Evolutionary conservation across 495 filamentous ascomycete species (phyloP).

Genomic region (Bathelium albidoporum): DNA sequence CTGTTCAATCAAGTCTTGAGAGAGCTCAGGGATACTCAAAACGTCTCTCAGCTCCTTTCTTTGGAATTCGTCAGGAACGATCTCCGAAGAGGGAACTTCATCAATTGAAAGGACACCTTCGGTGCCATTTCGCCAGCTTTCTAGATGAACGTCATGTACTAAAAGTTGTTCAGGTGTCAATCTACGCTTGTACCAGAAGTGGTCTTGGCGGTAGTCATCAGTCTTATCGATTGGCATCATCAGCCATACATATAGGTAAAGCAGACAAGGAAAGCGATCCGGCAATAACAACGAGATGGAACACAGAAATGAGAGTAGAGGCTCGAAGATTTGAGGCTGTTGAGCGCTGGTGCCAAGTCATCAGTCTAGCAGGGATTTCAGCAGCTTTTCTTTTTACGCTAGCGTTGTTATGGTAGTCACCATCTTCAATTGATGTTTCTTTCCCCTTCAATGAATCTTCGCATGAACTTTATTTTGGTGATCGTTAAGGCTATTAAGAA

Average conservation of each 20-base stretch:
- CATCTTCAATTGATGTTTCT: too few species aligned
- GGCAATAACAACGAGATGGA: not conserved
- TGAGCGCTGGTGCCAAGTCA: too few species aligned
- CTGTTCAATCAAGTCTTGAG: slow-evolving; percentile 25
- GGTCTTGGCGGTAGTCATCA: slow-evolving; percentile 23
- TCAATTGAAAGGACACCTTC: slow-evolving; percentile 27
- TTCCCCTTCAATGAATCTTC: not conserved
- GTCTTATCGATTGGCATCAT: not conserved
- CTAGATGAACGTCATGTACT: slow-evolving; percentile 29
- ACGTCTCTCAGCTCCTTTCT: slow-evolving; percentile 14
- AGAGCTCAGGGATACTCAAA: slow-evolving; percentile 8
- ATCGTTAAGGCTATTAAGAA: too few species aligned
- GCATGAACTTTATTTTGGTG: not conserved
- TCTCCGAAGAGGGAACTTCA: slow-evolving; percentile 22
- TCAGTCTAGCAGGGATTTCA: not conserved
- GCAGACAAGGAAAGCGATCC: not conserved
- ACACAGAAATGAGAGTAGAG: not conserved
- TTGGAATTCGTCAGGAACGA: slow-evolving; percentile 20
- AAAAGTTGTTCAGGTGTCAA: slow-evolving; percentile 30
- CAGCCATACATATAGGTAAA: not conserved
- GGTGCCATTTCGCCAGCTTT: slow-evolving; percentile 14
- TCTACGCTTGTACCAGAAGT: slow-evolving; percentile 25
- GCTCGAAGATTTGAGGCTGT: too few species aligned
- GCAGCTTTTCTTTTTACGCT: too few species aligned
- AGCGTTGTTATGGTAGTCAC: too few species aligned